A percentile compares a stretch with the other conserved stretches of the same genome.
Conservation (phyloP, 768 basidiomycete species). For the Leccinum rimulosum region DNA sequence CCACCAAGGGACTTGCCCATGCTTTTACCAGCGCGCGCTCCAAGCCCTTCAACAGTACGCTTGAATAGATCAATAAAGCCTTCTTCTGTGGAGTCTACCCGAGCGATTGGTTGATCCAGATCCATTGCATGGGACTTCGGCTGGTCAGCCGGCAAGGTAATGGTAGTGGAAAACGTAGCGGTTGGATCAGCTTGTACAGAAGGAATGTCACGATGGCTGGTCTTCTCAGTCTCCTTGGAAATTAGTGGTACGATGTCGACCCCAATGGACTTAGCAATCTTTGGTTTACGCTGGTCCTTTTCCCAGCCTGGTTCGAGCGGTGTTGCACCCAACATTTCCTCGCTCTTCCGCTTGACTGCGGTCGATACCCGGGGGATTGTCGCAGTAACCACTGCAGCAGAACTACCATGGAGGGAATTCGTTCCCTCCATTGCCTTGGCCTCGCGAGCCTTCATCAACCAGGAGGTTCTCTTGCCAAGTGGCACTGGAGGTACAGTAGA, state of each 20-base stretch:
- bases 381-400: slow-evolving; percentile 1
- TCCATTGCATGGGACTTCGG: slow-evolving; percentile 29
- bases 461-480: slow-evolving; percentile 69
- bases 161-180: background rate
- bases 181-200: slow-evolving; percentile 3
- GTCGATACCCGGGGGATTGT: slow-evolving; percentile 18
- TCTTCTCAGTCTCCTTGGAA: slow-evolving; percentile 9
- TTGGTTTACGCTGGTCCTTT: slow-evolving; percentile 45
- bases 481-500: slow-evolving; percentile 39
- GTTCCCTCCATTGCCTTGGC: slow-evolving; percentile 61
- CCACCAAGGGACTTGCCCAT: slow-evolving; percentile 61
- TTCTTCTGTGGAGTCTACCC: slow-evolving; percentile 24
- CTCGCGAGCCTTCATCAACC: slow-evolving; percentile 76
- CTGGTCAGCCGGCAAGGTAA: background rate
- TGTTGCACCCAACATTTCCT: slow-evolving; percentile 37
- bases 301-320: slow-evolving; percentile 23
- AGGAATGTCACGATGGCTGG: background rate
- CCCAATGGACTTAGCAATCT: slow-evolving; percentile 46
- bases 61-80: slow-evolving; percentile 67
- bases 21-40: slow-evolving; percentile 55
- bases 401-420: slow-evolving; percentile 27
- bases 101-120: slow-evolving; percentile 11
- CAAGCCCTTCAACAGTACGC: slow-evolving; percentile 67
- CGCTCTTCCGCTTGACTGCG: slow-evolving; percentile 66
- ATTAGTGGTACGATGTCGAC: slow-evolving; percentile 32